A percentile compares a stretch with the other conserved stretches of the same genome.
phyloP scores from a whole-genome alignment of 352 stramenopile genomes.

The Phytopythium aichiense region DNA sequence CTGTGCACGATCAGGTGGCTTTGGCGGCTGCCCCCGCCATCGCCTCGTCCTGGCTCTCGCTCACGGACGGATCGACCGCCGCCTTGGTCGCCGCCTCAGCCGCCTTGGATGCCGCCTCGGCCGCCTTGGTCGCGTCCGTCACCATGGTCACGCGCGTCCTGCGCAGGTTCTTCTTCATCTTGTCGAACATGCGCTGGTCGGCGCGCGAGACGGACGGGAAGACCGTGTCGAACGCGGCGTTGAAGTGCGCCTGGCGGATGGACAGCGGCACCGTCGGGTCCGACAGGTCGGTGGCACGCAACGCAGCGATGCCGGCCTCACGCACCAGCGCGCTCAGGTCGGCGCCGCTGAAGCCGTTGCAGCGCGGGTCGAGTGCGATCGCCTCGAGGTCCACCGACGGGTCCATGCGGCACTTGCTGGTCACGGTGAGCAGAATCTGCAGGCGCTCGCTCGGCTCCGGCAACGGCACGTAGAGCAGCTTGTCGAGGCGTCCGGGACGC shows the following conservation, averaged over 20 bases:
- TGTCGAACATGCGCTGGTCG: conserved; percentile 85
- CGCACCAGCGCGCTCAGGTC: conserved; percentile 96
- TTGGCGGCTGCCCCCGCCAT: neutral
- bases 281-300: conserved; percentile 70
- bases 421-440: conserved; percentile 92
- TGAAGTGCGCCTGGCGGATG: conserved; percentile 70
- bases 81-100: neutral
- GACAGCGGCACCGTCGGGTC: conserved; percentile 26
- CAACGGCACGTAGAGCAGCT: conserved; percentile 98
- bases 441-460: conserved; percentile 71
- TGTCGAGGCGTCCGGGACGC: conserved; percentile 96
- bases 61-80: neutral
- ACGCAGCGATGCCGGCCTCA: conserved; percentile 94
- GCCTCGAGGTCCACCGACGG: conserved; percentile 81
- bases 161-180: conserved; percentile 87
- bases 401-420: conserved; percentile 64
- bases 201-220: conserved; percentile 83
- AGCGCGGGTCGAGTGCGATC: conserved; percentile 88
- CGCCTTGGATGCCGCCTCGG: neutral
- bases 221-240: conserved; percentile 69
- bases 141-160: conserved; percentile 45
- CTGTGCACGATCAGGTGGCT: neutral
- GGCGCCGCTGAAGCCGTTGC: conserved; percentile 95
- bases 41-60: neutral
- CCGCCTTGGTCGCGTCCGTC: conserved; percentile 6